These are phyloP conservation scores for Thraustotheca clavata DNA, from an alignment of 352 stramenopile genomes.

Conservation along the genomic window DNA sequence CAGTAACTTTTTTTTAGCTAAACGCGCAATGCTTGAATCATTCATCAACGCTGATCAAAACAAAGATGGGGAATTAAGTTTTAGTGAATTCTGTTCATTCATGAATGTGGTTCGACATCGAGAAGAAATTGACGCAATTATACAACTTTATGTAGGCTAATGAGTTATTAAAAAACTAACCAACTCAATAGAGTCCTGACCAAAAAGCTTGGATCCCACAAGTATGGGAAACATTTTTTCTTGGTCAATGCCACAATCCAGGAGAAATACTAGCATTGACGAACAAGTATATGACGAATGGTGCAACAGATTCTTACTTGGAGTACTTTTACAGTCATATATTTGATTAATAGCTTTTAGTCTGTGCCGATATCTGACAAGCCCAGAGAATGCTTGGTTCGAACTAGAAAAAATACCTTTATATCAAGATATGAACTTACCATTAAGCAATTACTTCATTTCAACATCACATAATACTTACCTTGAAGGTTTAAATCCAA, in stretches of 20 bases:
- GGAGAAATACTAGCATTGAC: neutral
- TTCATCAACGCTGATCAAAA: conserved; percentile 25
- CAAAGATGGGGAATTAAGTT: conserved; percentile 24
- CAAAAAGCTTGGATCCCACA: conserved; percentile 19
- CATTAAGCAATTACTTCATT: conserved; percentile 85
- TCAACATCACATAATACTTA: conserved; percentile 88
- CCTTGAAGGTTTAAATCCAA: conserved; percentile 54
- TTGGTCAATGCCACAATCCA: neutral
- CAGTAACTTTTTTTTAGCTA: conserved; percentile 23
- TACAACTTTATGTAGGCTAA: neutral
- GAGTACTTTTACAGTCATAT: neutral
- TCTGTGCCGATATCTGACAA: conserved; percentile 15
- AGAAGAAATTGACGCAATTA: conserved; percentile 21
- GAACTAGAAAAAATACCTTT: conserved; percentile 13
- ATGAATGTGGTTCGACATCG: conserved; percentile 23
- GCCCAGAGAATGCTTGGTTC: conserved; percentile 19
- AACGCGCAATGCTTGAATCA: conserved; percentile 7
- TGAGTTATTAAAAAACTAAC: neutral
- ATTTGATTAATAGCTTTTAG: neutral
- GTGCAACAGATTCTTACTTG: neutral
- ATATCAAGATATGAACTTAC: conserved; percentile 58
- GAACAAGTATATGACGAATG: neutral
- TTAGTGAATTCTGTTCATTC: conserved; percentile 26
- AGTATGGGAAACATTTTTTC: conserved; percentile 23
- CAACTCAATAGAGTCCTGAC: conserved; percentile 2